Base-by-base conservation (phyloP, 176 grass and related monocot genomes). In the Cenchrus purpureus region DNA sequence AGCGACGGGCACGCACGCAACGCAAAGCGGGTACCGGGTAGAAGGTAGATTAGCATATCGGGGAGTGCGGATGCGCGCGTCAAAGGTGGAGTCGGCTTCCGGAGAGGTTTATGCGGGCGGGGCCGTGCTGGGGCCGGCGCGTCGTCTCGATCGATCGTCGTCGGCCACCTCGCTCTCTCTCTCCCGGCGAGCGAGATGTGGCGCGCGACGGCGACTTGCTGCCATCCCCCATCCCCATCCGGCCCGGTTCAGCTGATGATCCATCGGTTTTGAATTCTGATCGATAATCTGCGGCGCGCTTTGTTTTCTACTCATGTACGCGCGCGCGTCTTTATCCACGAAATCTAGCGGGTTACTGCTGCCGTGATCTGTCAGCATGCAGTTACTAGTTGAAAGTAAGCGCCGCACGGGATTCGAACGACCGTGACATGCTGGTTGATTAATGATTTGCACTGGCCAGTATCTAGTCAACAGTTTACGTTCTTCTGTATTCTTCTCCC, bases 101-200 rank as follows among this genome's bases (percentile, higher is more conserved):
- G 48, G 72, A 2, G 72, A 65, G 82, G 82, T 32, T 84, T 43
- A 76, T 77, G 61, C 37, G 82, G 82, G 4, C 72, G 34, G 34
- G 72, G 82, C 49, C 61, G 61, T 56, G 32, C 61, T 31, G 61
- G 34, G 61, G 50, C 37, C 65, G 79, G 66, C 20, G 76, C 34
- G 32, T 20, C 74, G 34, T 19, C 73, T 2, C 6, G 5, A 32
- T 32, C 31, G 31, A 32, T 32, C 31, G 31, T 32, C 68, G 60
- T 11, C 32, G 12, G 34, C 19, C 11, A 44, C 10, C 54, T 8
- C 37, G n/a, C 13, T 59, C 56, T 59, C 56, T 16, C 16, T 32
- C 31, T 2, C 3, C 1, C 25, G 44, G 8, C 45, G 45, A 46
- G 7, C 44, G 44, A 45, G 44, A 45, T 45, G 45, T 9, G 45